Percentiles rank a stretch among this genome's conserved stretches.
Conservation (phyloP, 2,329 filamentous ascomycete species). For the Claviceps quebecensis region DNA sequence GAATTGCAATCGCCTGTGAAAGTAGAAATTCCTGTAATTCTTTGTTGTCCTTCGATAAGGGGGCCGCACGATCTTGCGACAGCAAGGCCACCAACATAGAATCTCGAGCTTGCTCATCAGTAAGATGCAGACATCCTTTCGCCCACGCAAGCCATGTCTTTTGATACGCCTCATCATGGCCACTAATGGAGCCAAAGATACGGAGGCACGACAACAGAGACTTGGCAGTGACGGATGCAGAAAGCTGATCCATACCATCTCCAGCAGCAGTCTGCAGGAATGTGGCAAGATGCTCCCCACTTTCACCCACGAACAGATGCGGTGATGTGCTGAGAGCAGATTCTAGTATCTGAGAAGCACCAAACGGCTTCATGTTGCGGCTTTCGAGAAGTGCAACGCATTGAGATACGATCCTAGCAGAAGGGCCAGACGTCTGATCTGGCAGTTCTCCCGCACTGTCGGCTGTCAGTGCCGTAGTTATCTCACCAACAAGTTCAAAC, state of each 20-base stretch:
- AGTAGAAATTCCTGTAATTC: constrained; percentile 35
- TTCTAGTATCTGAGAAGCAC: constrained; percentile 34
- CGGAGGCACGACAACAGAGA: constrained; percentile 54
- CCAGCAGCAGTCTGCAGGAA: constrained; percentile 36
- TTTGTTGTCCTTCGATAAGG: constrained; percentile 23
- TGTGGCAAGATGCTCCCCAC: constrained; percentile 22
- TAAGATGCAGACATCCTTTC: constrained; percentile 23
- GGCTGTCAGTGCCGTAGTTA: constrained; percentile 22
- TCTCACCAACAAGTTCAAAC: constrained; percentile 40
- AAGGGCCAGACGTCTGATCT: constrained; percentile 17
- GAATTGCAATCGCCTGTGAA: constrained; percentile 24
- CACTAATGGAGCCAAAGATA: constrained; percentile 31
- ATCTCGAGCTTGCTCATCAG: constrained; percentile 11
- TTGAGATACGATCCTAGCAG: constrained; percentile 17
- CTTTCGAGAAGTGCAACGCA: constrained; percentile 29
- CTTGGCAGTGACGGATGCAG: constrained; percentile 54
- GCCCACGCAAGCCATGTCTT: constrained; percentile 32
- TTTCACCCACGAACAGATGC: constrained; percentile 24
- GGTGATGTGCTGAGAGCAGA: constrained; percentile 24
- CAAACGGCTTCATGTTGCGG: constrained; percentile 43
- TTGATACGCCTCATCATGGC: constrained; percentile 22
- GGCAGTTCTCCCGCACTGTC: constrained; percentile 9
- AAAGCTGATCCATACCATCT: constrained; percentile 40
- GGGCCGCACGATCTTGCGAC: constrained; percentile 26
- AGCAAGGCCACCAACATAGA: constrained; percentile 31